Conservation (phyloP, 2,329 filamentous ascomycete genomes). For the Pseudopithomyces maydicus region DNA sequence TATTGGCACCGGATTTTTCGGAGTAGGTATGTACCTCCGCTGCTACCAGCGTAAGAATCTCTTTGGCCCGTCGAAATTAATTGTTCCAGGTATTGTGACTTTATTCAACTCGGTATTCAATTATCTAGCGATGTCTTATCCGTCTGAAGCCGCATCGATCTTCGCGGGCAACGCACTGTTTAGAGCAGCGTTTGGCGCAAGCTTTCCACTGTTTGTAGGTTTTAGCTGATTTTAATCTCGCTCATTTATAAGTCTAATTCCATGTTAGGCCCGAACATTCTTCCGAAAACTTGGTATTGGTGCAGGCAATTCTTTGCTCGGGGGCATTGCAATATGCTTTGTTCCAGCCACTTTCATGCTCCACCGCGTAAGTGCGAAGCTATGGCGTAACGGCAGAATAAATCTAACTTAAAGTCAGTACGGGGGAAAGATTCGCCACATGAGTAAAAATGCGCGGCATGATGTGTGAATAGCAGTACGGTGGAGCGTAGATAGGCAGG, state of each 20-base stretch:
- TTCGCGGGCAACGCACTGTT: constrained; percentile 48
- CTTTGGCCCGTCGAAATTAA: too few relatives aligned
- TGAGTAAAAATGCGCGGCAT: constrained; percentile 15
- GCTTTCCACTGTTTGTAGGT: constrained; percentile 43
- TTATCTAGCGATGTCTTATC: constrained; percentile 46
- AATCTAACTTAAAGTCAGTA: constrained; percentile 8
- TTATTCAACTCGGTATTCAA: constrained; percentile 53
- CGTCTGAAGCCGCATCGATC: constrained; percentile 42
- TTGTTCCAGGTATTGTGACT: constrained; percentile 27
- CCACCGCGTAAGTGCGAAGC: constrained; percentile 11
- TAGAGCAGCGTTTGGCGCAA: constrained; percentile 42
- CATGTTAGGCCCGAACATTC: constrained; percentile 9
- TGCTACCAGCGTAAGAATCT: neutral
- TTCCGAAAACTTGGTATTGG: constrained; percentile 14
- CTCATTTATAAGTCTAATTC: neutral
- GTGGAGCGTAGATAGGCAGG: neutral
- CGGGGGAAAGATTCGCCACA: constrained; percentile 12
- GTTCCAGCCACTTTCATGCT: constrained; percentile 13
- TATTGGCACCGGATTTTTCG: constrained; percentile 41
- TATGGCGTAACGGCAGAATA: neutral
- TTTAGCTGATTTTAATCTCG: constrained; percentile 6
- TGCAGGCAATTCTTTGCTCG: constrained; percentile 17
- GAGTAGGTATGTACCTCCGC: constrained; percentile 4
- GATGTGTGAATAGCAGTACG: neutral
- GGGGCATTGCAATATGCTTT: constrained; percentile 14